Evolutionary conservation across 192 early-diverging fungal species (phyloP).

Genomic region (Spizellomyces sp.): DNA sequence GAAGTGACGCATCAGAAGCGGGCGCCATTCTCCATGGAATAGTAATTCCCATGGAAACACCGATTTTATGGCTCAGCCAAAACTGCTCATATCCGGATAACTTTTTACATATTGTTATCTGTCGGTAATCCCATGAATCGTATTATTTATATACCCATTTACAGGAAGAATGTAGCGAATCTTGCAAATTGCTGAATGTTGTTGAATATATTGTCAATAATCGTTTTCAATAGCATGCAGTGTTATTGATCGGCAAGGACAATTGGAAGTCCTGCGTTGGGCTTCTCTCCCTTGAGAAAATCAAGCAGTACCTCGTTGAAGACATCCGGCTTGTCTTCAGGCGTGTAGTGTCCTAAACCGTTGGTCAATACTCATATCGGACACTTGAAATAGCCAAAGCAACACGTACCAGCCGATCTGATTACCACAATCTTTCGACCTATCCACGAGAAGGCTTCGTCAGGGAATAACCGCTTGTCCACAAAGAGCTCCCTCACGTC

Average conservation of each 20-base stretch:
- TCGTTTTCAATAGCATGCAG: too few relatives aligned
- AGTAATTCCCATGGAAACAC: conserved; percentile 67
- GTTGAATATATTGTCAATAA: too few relatives aligned
- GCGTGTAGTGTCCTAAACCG: neutral
- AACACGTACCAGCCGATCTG: neutral
- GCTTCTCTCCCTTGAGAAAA: neutral
- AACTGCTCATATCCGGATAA: conserved; percentile 80
- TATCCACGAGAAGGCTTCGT: neutral
- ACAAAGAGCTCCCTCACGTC: neutral
- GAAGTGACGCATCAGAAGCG: neutral
- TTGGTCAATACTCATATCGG: neutral
- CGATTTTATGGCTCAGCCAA: conserved; percentile 72
- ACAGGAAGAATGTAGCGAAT: too few relatives aligned
- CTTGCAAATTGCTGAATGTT: too few relatives aligned
- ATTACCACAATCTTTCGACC: neutral
- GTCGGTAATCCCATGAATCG: too few relatives aligned
- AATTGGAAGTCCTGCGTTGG: neutral
- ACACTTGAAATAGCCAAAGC: neutral
- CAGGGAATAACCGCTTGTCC: neutral
- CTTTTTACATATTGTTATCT: conserved; percentile 78
- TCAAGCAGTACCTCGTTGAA: neutral
- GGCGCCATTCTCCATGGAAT: conserved; percentile 68
- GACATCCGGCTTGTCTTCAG: neutral
- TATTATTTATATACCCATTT: too few relatives aligned
- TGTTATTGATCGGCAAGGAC: too few relatives aligned